These are phyloP conservation scores for Malassezia caprae DNA, from an alignment of 1,284 basidiomycete genomes.

Conservation along the genomic window DNA sequence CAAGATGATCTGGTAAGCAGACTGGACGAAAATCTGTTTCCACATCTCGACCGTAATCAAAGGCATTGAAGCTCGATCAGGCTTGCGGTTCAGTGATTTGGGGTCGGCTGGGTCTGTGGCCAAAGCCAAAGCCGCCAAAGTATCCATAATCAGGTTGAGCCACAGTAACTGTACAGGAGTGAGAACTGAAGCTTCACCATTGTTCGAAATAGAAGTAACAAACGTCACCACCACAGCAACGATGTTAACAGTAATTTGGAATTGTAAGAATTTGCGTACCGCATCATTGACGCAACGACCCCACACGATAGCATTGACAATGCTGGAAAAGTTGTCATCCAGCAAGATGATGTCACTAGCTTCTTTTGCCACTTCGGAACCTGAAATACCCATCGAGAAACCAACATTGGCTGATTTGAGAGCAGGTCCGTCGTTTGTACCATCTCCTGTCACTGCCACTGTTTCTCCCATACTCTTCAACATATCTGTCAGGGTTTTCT, in stretches of 20 bases:
- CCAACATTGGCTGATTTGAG: conserved; percentile 61
- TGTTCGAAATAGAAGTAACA: conserved; percentile 73
- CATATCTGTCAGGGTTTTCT: conserved; percentile 81
- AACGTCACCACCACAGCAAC: conserved; percentile 91
- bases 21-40: conserved; percentile 87
- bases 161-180: conserved; percentile 91
- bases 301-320: conserved; percentile 97
- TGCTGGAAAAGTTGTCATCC: conserved; percentile 83
- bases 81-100: conserved; percentile 72
- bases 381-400: conserved; percentile 80
- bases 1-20: conserved; percentile 72
- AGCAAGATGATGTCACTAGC: conserved; percentile 97
- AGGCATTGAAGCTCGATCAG: conserved; percentile 75
- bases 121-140: conserved; percentile 89
- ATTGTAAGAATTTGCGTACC: conserved; percentile 93
- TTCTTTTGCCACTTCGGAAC: conserved; percentile 97
- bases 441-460: conserved; percentile 94
- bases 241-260: conserved; percentile 92
- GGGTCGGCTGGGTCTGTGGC: conserved; percentile 88
- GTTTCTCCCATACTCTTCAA: conserved; percentile 80
- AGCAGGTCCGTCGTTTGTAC: conserved; percentile 94
- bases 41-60: conserved; percentile 69
- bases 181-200: conserved; percentile 68
- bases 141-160: conserved; percentile 91
- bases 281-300: conserved; percentile 95